phyloP scores from a whole-genome alignment of 2,329 filamentous ascomycete species.

The Huntiella abstrusa region DNA sequence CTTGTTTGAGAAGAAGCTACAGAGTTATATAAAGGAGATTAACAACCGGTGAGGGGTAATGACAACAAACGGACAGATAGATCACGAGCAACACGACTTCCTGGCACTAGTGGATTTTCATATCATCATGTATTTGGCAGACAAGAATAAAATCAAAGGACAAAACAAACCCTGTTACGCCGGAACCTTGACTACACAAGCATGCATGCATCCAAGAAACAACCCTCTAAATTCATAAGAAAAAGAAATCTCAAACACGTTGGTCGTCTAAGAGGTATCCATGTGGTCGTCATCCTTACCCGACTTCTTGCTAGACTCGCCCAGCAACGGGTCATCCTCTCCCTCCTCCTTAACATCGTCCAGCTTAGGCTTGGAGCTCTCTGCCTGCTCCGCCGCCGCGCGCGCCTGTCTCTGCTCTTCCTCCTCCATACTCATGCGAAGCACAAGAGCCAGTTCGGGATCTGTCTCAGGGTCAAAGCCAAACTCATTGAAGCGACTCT shows the following conservation, averaged over 20 bases:
- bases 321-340: slow-evolving; percentile 30
- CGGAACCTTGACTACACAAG: no score
- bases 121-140: no score
- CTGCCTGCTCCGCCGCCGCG: slow-evolving; percentile 44
- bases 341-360: slow-evolving; percentile 69
- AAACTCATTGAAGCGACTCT: slow-evolving; percentile 40
- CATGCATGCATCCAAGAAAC: no score
- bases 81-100: no score
- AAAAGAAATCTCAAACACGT: no score
- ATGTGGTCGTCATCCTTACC: slow-evolving; percentile 55
- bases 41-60: slow-evolving; percentile 29
- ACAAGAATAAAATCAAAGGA: not conserved
- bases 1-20: slow-evolving; percentile 74
- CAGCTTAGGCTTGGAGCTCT: slow-evolving; percentile 52
- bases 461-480: slow-evolving; percentile 74
- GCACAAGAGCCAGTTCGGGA: slow-evolving; percentile 79
- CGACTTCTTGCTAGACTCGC: slow-evolving; percentile 22
- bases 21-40: slow-evolving; percentile 58
- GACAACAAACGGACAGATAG: not conserved
- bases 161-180: not conserved
- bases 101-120: no score
- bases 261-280: slow-evolving; percentile 53
- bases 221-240: no score
- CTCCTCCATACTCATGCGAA: slow-evolving; percentile 96
- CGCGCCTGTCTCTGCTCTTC: slow-evolving; percentile 77